Conservation (phyloP, 2,329 filamentous ascomycete genomes). For the Cercospora sesami region DNA sequence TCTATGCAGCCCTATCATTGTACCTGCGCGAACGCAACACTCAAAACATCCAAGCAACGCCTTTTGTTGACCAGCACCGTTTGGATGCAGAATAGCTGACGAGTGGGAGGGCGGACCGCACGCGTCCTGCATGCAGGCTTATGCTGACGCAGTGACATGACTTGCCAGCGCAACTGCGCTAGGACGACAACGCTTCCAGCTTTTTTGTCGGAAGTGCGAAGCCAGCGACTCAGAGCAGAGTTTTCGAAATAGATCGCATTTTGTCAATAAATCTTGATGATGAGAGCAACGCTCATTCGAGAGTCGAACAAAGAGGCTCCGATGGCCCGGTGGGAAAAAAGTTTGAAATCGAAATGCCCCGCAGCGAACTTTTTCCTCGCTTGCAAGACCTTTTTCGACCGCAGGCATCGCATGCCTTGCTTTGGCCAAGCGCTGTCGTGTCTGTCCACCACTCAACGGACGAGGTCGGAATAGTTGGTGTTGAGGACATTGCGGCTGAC, state of each 20-base stretch:
- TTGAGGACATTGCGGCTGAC: slow-evolving; percentile 9
- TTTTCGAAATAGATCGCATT: background rate
- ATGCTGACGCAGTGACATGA: slow-evolving; percentile 7
- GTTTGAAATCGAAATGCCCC: slow-evolving; percentile 4
- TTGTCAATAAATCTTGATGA: background rate
- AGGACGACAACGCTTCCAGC: background rate
- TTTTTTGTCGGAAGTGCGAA: slow-evolving; percentile 2
- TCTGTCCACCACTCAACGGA: slow-evolving; percentile 1
- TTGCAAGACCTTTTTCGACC: background rate
- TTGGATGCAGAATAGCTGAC: background rate
- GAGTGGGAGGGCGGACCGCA: slow-evolving; percentile 8
- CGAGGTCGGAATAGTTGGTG: background rate
- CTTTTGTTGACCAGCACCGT: slow-evolving; percentile 1
- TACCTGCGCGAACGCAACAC: slow-evolving; percentile 19
- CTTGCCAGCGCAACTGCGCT: slow-evolving; percentile 3
- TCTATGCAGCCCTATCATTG: slow-evolving; percentile 17
- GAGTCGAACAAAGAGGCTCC: background rate
- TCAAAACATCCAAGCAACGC: slow-evolving; percentile 12
- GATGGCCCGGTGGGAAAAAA: background rate
- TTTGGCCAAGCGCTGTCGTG: slow-evolving; percentile 5
- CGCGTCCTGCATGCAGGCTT: background rate
- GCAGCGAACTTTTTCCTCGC: slow-evolving; percentile 2
- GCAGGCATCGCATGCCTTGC: slow-evolving; percentile 12
- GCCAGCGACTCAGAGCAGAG: slow-evolving; percentile 4
- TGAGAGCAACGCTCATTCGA: slow-evolving; percentile 1